Base-by-base conservation (phyloP, 2,329 filamentous ascomycete genomes). In the Chrysosporium keratinophilum region DNA sequence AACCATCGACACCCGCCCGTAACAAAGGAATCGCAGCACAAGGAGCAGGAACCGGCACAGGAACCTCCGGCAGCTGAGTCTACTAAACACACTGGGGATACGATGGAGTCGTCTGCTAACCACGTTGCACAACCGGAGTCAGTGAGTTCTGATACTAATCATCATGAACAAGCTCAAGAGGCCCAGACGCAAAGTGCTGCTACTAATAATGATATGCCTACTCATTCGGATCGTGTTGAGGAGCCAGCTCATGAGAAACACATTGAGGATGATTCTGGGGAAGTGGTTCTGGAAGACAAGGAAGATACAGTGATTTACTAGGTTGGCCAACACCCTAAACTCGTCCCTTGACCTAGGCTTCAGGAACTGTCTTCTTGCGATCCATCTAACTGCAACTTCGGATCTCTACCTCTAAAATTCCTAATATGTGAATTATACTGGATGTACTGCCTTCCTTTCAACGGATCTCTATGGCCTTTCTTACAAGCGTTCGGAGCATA, bases 281-380 rank as follows among this genome's bases (percentile, higher is more conserved):
- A 90, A 63, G 83, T 91, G 54, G 77, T 94, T 60, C 82, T 93
- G 52, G 86, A 88, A 68, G 87, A 85, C 52, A 87, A 88, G 56
- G 89, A 96, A 72, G 89, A 95, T 64, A 89, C 85, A 62, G 88
- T 95, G 51, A 91, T 95, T 56, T 95, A 95, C 73, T 95, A 56
- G 46, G 40, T 42, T 47, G 48, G 15, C 28, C 11, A 39, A 28
- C 15, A 34, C 37, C 37, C 15, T 4, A 14, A 4, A 5, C 12
- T 23, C 28, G 15, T 31, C 33, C 20, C 17, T 15, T 42, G 20
- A 46, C 5, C 31, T 3, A 20, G 19, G 10, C 33, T 31, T 10
- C 15, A 3, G 7, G 10, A 28, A 17, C 15, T 43, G 20, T 47
- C n/a, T 5, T 9, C n/a, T n/a, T 12, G n/a, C 40, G 33, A 35